A percentile compares a stretch with the other conserved stretches of the same genome.
These are phyloP conservation scores for Draba incana DNA, from an alignment of 345 rosid genomes.

Conservation along the genomic window DNA sequence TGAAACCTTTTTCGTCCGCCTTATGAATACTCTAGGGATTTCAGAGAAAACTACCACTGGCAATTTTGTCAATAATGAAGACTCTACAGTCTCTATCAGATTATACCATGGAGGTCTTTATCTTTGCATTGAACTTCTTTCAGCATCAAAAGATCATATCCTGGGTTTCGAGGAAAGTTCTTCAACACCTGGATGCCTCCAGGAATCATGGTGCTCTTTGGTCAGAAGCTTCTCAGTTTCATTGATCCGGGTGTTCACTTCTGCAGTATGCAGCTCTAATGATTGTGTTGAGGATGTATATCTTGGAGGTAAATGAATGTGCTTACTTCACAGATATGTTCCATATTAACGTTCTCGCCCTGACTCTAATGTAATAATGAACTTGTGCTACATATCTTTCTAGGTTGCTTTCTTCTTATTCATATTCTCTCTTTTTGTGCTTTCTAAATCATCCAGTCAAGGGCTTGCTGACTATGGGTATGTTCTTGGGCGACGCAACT, in stretches of 20 bases:
- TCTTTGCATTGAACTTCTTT: constrained; percentile 70
- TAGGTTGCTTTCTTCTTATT: constrained; percentile 10
- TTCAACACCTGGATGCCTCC: constrained; percentile 36
- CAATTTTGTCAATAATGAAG: constrained; percentile 37
- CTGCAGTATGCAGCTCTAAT: constrained; percentile 37
- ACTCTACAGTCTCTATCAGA: constrained; percentile 41
- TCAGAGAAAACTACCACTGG: constrained; percentile 43
- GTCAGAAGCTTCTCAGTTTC: constrained; percentile 54
- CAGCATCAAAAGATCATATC: constrained; percentile 67
- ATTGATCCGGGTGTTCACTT: constrained; percentile 53
- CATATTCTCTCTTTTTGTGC: constrained; percentile 4
- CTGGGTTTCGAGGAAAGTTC: constrained; percentile 38
- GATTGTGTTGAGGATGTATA: constrained; percentile 46
- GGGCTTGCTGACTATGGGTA: constrained; percentile 77
- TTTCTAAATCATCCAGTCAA: constrained; percentile 60
- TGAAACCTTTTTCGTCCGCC: constrained; percentile 54
- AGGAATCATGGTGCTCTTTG: constrained; percentile 56
- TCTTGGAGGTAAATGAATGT: constrained; percentile 69
- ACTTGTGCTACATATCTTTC: constrained; percentile 11
- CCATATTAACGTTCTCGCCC: constrained; percentile 2
- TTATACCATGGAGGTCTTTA: constrained; percentile 66
- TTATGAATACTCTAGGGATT: constrained; percentile 62
- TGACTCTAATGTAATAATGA: constrained; percentile 7
- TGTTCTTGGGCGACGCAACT: constrained; percentile 55
- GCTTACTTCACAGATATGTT: constrained; percentile 32